Percentiles rank a stretch among this genome's conserved stretches.
These are phyloP conservation scores for Termitomyces titanicus DNA, from an alignment of 768 basidiomycete genomes.

Conservation along the genomic window DNA sequence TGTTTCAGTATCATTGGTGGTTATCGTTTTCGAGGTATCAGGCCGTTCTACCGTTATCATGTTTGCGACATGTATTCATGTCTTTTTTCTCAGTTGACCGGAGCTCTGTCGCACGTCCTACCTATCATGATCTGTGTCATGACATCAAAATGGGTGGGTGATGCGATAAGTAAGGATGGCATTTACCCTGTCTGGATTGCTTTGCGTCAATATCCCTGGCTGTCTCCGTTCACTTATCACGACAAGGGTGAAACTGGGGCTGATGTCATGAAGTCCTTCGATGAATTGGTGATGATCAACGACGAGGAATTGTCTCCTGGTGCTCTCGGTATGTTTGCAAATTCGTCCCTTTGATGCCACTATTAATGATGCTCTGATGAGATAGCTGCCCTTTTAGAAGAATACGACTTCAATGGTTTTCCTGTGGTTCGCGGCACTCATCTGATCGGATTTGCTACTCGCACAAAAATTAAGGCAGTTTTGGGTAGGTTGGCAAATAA, in stretches of 20 bases:
- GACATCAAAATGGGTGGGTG: constrained; percentile 74
- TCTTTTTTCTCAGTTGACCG: constrained; percentile 52
- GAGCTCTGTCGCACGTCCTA: constrained; percentile 75
- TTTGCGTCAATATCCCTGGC: constrained; percentile 68
- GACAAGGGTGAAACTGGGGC: constrained; percentile 63
- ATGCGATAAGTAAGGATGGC: constrained; percentile 65
- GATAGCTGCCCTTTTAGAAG: constrained; percentile 38
- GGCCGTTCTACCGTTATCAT: neutral
- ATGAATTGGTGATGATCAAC: constrained; percentile 47
- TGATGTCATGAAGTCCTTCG: constrained; percentile 53
- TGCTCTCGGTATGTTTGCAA: constrained; percentile 39
- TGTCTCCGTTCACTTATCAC: constrained; percentile 60
- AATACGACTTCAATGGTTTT: constrained; percentile 55
- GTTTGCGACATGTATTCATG: neutral
- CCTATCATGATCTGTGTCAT: constrained; percentile 81
- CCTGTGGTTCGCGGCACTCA: constrained; percentile 52
- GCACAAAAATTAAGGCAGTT: constrained; percentile 43
- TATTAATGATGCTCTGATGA: neutral
- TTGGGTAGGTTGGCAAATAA: constrained; percentile 26
- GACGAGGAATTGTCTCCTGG: constrained; percentile 43
- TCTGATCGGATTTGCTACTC: constrained; percentile 59
- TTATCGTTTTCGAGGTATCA: constrained; percentile 66
- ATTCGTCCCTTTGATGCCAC: neutral
- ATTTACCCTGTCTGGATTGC: constrained; percentile 74
- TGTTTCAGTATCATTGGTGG: constrained; percentile 64